Base-by-base conservation (phyloP, 305 asterid species). In the Rubia occidens region DNA sequence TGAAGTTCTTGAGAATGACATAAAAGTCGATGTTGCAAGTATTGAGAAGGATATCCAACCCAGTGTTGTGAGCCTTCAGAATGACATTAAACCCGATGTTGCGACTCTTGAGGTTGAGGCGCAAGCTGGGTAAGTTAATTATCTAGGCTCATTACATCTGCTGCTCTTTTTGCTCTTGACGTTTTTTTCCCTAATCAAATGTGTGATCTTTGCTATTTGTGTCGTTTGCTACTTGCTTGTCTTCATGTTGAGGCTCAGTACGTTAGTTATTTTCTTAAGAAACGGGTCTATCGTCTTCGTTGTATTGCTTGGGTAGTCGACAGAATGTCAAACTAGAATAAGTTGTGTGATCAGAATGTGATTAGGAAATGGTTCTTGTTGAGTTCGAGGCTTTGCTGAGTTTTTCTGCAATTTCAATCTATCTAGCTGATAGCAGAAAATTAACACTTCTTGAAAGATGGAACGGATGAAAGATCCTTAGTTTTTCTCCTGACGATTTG, bases 101-200 rank as follows among this genome's bases (percentile, higher is more conserved):
- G 70, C 13, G 40, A 69, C 58, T 51, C 58, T n/a, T 51, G 58
- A 32, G 6, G 53, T 63, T 24, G 80, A 75, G 75, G 74, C 44
- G 64, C 82, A 75, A 75, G 78, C 59, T 61, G 78, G 81, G 82
- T 79, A 81, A 84, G 80, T 82, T 69, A 20, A 73, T 67, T 26
- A 39, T 49, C 40, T 71, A 44, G 76, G 51, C 14, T 13, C 56
- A 7, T 2, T 55, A 37, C 60, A 5, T 70, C 20, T 64, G 66
- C 51, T 18, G 49, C 14, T 66, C 29, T 11, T 54, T 13, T 63
- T 3, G 40, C 6, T 51, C 29, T 37, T n/a, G 5, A 53, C 13
- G 54, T 3, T 14, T 11, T 29, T 20, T 13, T 56, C 37, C 37
- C 37, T 47, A 49, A 73, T 63, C 17, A 21, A 24, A 37, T 69